Evolutionary conservation across 2,329 filamentous ascomycete species (phyloP).

Genomic region (Escovopsis sp.): DNA sequence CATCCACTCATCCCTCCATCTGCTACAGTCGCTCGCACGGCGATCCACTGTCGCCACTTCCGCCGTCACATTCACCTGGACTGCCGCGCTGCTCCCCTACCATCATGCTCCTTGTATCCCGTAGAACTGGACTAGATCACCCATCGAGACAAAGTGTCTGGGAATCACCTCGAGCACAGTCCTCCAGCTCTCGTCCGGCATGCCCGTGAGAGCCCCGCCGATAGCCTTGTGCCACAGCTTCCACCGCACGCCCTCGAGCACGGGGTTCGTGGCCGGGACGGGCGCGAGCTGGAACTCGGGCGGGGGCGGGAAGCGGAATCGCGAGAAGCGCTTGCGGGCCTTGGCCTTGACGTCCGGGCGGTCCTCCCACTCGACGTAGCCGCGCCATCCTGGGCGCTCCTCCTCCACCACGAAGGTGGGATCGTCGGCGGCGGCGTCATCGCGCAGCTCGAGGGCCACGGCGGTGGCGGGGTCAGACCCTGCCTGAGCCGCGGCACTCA

Average conservation of each 20-base stretch:
- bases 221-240: slow-evolving; percentile 42
- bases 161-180: slow-evolving; percentile 26
- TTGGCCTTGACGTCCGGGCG: slow-evolving; percentile 51
- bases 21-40: too few species aligned
- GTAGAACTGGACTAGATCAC: too few species aligned
- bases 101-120: too few species aligned
- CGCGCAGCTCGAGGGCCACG: background rate
- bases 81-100: too few species aligned
- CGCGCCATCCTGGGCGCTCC: background rate
- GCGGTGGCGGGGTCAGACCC: background rate
- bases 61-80: too few species aligned
- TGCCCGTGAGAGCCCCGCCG: slow-evolving; percentile 20
- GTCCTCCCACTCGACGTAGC: slow-evolving; percentile 47
- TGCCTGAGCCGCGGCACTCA: too few species aligned
- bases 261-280: slow-evolving; percentile 40
- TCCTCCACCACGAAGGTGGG: background rate
- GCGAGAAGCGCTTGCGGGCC: slow-evolving; percentile 33
- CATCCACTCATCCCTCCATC: too few species aligned
- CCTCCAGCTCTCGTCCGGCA: slow-evolving; percentile 44
- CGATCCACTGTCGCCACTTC: too few species aligned
- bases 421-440: background rate
- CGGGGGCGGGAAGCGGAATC: slow-evolving; percentile 15
- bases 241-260: slow-evolving; percentile 39
- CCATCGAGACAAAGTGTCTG: background rate
- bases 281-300: slow-evolving; percentile 42